Percentiles rank a stretch among this genome's conserved stretches.
phyloP scores from a whole-genome alignment of 2,329 filamentous ascomycete species.

The Cadophora gregata region DNA sequence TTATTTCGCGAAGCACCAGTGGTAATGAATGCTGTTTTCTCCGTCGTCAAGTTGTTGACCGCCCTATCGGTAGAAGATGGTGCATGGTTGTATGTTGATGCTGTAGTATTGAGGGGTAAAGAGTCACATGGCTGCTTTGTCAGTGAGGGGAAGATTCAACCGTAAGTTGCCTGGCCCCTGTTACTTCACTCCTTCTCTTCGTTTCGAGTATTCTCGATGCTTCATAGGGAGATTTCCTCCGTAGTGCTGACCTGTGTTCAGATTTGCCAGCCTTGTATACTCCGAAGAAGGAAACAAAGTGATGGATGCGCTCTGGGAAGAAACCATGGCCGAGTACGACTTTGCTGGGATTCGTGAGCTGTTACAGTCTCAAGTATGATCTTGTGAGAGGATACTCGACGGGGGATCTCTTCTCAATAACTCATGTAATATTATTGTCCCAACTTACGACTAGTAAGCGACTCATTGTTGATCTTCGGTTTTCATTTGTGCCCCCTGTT shows the following conservation, averaged over 20 bases:
- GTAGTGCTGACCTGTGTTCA: background rate
- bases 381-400: too few species aligned
- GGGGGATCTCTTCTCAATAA: background rate
- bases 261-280: background rate
- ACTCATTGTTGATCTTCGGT: too few species aligned
- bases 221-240: background rate
- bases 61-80: background rate
- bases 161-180: background rate
- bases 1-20: background rate
- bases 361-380: background rate
- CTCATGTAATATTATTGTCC: too few species aligned
- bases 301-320: background rate
- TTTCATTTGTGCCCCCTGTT: too few species aligned
- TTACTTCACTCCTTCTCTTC: background rate
- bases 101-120: background rate
- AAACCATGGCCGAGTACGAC: background rate
- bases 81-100: background rate
- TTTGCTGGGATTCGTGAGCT: background rate
- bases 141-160: background rate
- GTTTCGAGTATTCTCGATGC: background rate
- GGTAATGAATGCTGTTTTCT: background rate
- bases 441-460: too few species aligned
- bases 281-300: background rate
- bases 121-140: background rate
- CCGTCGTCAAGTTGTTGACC: background rate